Base-by-base conservation (phyloP, 2,329 filamentous ascomycete species). In the Ophiocordyceps camponoti-floridani region DNA sequence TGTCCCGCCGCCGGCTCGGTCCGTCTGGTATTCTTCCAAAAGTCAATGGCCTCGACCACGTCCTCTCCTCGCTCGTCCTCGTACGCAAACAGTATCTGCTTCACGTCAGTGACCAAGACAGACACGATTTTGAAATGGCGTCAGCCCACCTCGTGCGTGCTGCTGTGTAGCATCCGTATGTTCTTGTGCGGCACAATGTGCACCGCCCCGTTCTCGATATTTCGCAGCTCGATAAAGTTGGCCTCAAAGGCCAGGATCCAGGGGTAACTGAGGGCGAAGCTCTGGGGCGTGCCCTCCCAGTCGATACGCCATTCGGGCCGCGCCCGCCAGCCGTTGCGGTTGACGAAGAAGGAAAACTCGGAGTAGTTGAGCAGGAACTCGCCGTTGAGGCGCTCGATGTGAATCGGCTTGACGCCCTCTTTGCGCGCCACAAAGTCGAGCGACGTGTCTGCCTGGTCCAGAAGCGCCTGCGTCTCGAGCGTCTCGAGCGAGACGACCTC, bases 321-420 rank as follows among this genome's bases (percentile, higher is more conserved):
- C 45, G 89, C 89, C 50, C 91, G 79, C 91, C 91, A 98, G 35
- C 91, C 91, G 61, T 98, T 96, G 55, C 91, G 79, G 64, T 98
- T 96, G 58, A 98, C 91, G 57, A 96, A 98, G 75, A 98, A 98
- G 12, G 86, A 94, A 64, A 95, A 98, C 61, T 98, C 91, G 4
- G 86, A 91, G 66, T 98, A 98, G 63, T 95, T 96, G 50, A 98
- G 79, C 53, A 98, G 64, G 70, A 98, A 98, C 59, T 98, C 91
- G 60, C 89, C 88, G 53, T 93, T 93, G 58, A 96, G 80, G 41
- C 91, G 83, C 63, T 98, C 93, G 52, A 98, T 96, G 57, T 96
- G 89, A 51, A 98, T 93, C 3, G 91, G 89, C 60, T 84, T 87
- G 55, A 91, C 85, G 55, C 85, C 86, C 63, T 96, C 89, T 60